Conservation (phyloP, 768 basidiomycete species). For the Pleurotus ostreatus region DNA sequence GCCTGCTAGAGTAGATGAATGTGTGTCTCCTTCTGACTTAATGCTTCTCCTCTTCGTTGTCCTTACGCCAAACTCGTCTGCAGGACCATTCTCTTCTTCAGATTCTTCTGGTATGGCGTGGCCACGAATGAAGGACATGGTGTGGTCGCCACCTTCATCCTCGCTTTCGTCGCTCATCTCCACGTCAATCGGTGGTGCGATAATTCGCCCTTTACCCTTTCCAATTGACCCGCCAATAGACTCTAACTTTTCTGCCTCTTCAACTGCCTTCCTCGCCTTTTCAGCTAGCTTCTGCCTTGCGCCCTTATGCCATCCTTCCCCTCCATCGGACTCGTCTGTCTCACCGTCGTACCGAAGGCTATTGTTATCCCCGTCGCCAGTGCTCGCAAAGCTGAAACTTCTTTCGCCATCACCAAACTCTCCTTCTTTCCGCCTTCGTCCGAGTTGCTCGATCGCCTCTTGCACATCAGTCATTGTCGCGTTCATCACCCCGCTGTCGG, state of each 20-base stretch:
- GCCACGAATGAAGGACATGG: slow-evolving; percentile 20
- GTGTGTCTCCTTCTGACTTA: slow-evolving; percentile 17
- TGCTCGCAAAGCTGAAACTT: slow-evolving; percentile 78
- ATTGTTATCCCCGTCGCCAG: slow-evolving; percentile 36
- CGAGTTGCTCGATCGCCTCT: slow-evolving; percentile 85
- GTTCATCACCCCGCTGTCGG: slow-evolving; percentile 55
- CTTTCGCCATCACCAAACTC: slow-evolving; percentile 51
- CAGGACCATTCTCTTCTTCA: slow-evolving; percentile 64
- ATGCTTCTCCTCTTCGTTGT: slow-evolving; percentile 18
- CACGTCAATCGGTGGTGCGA: slow-evolving; percentile 64
- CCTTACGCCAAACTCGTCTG: slow-evolving; percentile 23
- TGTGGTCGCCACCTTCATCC: slow-evolving; percentile 45
- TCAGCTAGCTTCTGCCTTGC: slow-evolving; percentile 66
- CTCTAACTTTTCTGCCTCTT: slow-evolving; percentile 49
- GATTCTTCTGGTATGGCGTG: slow-evolving; percentile 3
- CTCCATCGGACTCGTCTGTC: slow-evolving; percentile 32
- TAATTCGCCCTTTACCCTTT: slow-evolving; percentile 19
- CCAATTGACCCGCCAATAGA: slow-evolving; percentile 22
- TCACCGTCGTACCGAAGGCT: slow-evolving; percentile 31
- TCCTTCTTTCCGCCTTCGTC: slow-evolving; percentile 32
- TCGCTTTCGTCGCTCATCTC: slow-evolving; percentile 82
- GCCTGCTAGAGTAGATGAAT: background rate
- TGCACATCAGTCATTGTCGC: slow-evolving; percentile 90
- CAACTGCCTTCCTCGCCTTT: slow-evolving; percentile 59
- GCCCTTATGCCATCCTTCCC: slow-evolving; percentile 61